A percentile compares a stretch with the other conserved stretches of the same genome.
Conservation (phyloP, 257 asterid genomes). For the Scutellaria galericulata region DNA sequence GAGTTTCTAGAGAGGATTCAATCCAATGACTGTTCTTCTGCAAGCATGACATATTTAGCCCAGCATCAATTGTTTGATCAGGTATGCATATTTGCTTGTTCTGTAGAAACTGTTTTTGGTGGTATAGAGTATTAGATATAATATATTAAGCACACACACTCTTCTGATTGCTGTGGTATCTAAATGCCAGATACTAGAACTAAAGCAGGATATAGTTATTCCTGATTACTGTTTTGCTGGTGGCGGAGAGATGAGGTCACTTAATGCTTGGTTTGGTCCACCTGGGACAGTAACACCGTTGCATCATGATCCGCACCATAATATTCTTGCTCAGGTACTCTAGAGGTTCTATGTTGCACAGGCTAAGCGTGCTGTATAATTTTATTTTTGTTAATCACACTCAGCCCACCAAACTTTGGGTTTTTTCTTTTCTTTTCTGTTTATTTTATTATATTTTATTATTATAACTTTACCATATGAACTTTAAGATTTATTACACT, state of each 20-base stretch:
- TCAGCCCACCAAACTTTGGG: too few relatives aligned
- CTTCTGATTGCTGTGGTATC: slow-evolving; percentile 22
- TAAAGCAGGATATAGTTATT: slow-evolving; percentile 75
- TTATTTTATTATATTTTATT: too few relatives aligned
- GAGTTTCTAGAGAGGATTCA: slow-evolving; percentile 87
- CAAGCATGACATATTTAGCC: slow-evolving; percentile 67
- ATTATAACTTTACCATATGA: too few relatives aligned
- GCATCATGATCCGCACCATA: slow-evolving; percentile 99
- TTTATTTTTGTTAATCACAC: too few relatives aligned
- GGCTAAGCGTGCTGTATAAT: slow-evolving; percentile 14
- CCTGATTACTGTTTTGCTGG: slow-evolving; percentile 97
- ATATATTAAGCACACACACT: neutral
- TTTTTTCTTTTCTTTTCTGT: too few relatives aligned
- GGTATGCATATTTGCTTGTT: slow-evolving; percentile 43
- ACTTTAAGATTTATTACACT: too few relatives aligned
- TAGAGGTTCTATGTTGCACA: slow-evolving; percentile 28
- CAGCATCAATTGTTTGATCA: slow-evolving; percentile 97
- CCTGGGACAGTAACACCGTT: slow-evolving; percentile 95
- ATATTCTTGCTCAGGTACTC: slow-evolving; percentile 94
- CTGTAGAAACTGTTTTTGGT: slow-evolving; percentile 17
- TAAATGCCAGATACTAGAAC: slow-evolving; percentile 79
- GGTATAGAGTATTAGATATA: neutral
- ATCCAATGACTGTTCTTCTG: slow-evolving; percentile 48
- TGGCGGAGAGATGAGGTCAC: slow-evolving; percentile 85
- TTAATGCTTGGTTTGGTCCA: slow-evolving; percentile 99